Evolutionary conservation across 2,329 filamentous ascomycete species (phyloP).

Genomic region (Fusarium phyllophilum): DNA sequence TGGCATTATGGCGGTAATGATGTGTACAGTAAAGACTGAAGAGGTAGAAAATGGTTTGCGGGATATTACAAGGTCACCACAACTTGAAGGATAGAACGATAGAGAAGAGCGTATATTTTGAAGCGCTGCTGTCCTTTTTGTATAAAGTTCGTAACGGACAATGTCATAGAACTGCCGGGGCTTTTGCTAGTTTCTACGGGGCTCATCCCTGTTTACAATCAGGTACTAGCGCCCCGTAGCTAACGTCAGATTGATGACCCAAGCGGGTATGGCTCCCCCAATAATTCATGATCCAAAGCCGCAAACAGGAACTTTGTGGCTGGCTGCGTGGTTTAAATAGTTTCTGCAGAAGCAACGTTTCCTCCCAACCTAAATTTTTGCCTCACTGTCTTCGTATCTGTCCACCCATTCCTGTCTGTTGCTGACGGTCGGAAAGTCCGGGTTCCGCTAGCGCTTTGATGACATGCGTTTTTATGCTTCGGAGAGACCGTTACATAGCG

Average conservation of each 20-base stretch:
- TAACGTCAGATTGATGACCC: slow-evolving; percentile 18
- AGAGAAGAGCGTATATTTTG: neutral
- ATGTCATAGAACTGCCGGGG: slow-evolving; percentile 18
- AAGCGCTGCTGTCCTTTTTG: slow-evolving; percentile 20
- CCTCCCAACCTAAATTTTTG: neutral
- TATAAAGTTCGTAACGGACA: slow-evolving; percentile 5
- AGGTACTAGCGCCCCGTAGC: slow-evolving; percentile 21
- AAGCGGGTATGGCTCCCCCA: neutral
- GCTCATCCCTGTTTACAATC: slow-evolving; percentile 15
- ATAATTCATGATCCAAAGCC: neutral
- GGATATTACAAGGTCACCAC: neutral
- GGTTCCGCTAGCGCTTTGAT: slow-evolving; percentile 19
- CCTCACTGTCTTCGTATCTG: neutral
- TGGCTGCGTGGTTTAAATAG: neutral
- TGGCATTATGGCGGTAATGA: slow-evolving; percentile 6
- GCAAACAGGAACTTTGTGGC: neutral
- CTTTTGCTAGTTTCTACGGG: neutral
- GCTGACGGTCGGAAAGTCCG: neutral
- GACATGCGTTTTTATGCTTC: slow-evolving; percentile 4
- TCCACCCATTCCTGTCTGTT: neutral
- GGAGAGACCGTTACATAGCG: slow-evolving; percentile 26
- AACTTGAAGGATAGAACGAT: neutral
- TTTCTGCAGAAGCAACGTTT: neutral
- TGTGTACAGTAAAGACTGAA: too few species aligned
- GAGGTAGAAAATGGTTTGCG: neutral